A percentile compares a stretch with the other conserved stretches of the same genome.
Evolutionary conservation across 1,284 basidiomycete species (phyloP).

Genomic region (Sutorius eximius): DNA sequence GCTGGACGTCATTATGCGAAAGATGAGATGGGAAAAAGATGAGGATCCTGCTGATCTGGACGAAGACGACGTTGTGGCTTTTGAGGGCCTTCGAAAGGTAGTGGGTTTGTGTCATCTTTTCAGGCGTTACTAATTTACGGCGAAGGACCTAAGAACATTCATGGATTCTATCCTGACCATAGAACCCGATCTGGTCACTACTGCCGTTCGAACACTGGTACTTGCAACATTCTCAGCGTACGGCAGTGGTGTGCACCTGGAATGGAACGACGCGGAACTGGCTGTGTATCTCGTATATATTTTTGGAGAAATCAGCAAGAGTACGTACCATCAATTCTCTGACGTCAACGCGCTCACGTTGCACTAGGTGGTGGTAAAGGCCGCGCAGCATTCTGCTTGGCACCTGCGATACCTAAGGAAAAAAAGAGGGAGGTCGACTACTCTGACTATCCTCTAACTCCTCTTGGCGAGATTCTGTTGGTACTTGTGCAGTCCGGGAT

Average conservation of each 20-base stretch:
- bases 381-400: slow-evolving; percentile 71
- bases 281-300: slow-evolving; percentile 91
- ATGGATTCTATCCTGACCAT: slow-evolving; percentile 81
- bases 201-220: slow-evolving; percentile 69
- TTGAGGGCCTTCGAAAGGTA: slow-evolving; percentile 86
- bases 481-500: slow-evolving; percentile 85
- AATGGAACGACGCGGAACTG: slow-evolving; percentile 95
- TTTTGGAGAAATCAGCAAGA: slow-evolving; percentile 90
- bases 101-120: slow-evolving; percentile 8
- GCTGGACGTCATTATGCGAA: slow-evolving; percentile 78
- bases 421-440: slow-evolving; percentile 73
- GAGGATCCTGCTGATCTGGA: slow-evolving; percentile 82
- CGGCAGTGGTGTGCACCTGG: slow-evolving; percentile 54
- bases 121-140: slow-evolving; percentile 4
- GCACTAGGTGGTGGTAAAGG: slow-evolving; percentile 67
- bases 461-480: slow-evolving; percentile 88
- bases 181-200: slow-evolving; percentile 78
- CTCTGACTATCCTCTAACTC: slow-evolving; percentile 83
- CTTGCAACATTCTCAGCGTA: slow-evolving; percentile 72
- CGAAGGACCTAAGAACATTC: slow-evolving; percentile 77
- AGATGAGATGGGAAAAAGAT: slow-evolving; percentile 91
- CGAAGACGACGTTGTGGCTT: slow-evolving; percentile 85
- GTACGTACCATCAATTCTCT: slow-evolving; percentile 39
- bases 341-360: not conserved
- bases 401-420: slow-evolving; percentile 65